A percentile compares a stretch with the other conserved stretches of the same genome.
These are phyloP conservation scores for Exophiala sp. DNA, from an alignment of 2,329 filamentous ascomycete species.

Conservation along the genomic window DNA sequence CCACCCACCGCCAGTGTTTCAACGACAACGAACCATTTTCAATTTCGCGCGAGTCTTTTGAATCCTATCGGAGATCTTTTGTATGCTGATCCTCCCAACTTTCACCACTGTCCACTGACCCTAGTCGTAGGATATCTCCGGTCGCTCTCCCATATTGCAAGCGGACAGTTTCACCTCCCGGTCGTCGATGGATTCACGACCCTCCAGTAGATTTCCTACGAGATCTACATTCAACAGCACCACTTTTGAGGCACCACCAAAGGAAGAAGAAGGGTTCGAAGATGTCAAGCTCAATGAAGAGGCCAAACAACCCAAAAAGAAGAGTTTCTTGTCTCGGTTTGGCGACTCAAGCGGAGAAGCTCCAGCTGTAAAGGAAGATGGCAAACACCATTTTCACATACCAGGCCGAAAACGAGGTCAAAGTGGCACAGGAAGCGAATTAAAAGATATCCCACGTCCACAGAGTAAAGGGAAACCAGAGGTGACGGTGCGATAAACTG, in stretches of 20 bases:
- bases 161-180: slow-evolving; percentile 61
- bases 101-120: neutral
- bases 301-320: slow-evolving; percentile 63
- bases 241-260: slow-evolving; percentile 60
- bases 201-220: slow-evolving; percentile 57
- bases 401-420: slow-evolving; percentile 69
- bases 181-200: slow-evolving; percentile 75
- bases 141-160: slow-evolving; percentile 69
- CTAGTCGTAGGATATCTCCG: slow-evolving; percentile 75
- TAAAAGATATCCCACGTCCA: slow-evolving; percentile 59
- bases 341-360: slow-evolving; percentile 53
- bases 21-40: slow-evolving; percentile 89
- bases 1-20: slow-evolving; percentile 61
- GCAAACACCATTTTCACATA: slow-evolving; percentile 55
- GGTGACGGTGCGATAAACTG: slow-evolving; percentile 23
- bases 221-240: slow-evolving; percentile 59
- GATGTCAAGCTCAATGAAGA: slow-evolving; percentile 86
- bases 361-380: slow-evolving; percentile 35
- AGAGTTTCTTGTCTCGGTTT: slow-evolving; percentile 76
- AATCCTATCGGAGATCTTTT: slow-evolving; percentile 93
- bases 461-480: slow-evolving; percentile 29
- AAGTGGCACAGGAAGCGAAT: slow-evolving; percentile 67
- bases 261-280: slow-evolving; percentile 62
- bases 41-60: slow-evolving; percentile 94
- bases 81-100: slow-evolving; percentile 50